These are phyloP conservation scores for Globisporangium barbulae DNA, from an alignment of 352 stramenopile species.

Conservation along the genomic window DNA sequence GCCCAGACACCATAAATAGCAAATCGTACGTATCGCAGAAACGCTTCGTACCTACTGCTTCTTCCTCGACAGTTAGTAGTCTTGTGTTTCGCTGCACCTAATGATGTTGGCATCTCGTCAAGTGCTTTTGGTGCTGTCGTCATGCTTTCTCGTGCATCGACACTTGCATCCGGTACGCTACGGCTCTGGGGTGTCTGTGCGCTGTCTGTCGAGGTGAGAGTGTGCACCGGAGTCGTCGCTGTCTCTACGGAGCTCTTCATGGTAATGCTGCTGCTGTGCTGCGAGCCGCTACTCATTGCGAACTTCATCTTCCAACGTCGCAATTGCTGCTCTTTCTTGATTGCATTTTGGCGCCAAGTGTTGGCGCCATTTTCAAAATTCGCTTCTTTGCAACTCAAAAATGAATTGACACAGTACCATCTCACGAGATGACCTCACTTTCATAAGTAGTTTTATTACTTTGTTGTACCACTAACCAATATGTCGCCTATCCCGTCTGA, in stretches of 20 bases:
- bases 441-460: not conserved
- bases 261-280: not conserved
- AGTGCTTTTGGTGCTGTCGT: not conserved
- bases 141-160: not conserved
- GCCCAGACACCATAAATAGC: not conserved
- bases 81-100: not conserved
- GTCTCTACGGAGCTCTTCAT: not conserved
- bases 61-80: not conserved
- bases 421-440: conserved; percentile 6
- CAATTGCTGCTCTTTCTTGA: conserved; percentile 2
- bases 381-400: conserved; percentile 9
- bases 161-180: not conserved
- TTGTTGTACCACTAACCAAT: not conserved
- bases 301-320: conserved; percentile 5
- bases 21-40: not conserved
- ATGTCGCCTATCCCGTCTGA: conserved; percentile 5
- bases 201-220: not conserved
- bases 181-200: not conserved
- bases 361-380: conserved; percentile 8
- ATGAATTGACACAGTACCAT: conserved; percentile 5
- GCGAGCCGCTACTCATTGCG: not conserved
- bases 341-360: conserved; percentile 2
- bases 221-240: not conserved
- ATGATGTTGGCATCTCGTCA: not conserved
- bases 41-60: not conserved